Evolutionary conservation across 805 yeast genomes (phyloP).

Genomic region (Hanseniaspora singularis): DNA sequence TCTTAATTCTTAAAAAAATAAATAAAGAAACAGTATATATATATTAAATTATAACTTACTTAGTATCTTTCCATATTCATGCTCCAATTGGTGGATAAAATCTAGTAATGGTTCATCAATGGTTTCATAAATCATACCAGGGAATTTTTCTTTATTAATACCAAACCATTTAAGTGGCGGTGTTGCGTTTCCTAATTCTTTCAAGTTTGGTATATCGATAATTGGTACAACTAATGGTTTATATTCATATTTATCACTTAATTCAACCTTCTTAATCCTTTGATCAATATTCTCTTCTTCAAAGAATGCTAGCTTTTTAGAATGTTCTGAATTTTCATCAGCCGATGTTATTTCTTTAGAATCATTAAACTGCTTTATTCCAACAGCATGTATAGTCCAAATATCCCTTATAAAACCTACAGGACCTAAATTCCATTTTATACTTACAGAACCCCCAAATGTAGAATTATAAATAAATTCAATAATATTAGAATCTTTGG

Average conservation of each 20-base stretch:
- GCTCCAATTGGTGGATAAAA: slow-evolving; percentile 53
- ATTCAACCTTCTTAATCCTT: slow-evolving; percentile 34
- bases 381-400: slow-evolving; percentile 75
- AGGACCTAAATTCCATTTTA: slow-evolving; percentile 89
- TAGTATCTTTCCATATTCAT: slow-evolving; percentile 33
- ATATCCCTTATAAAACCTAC: slow-evolving; percentile 81
- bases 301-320: slow-evolving; percentile 20
- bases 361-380: slow-evolving; percentile 51
- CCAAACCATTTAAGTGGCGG: slow-evolving; percentile 99
- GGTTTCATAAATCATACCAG: slow-evolving; percentile 73
- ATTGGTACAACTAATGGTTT: slow-evolving; percentile 60
- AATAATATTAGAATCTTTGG: slow-evolving; percentile 39
- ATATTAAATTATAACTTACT: slow-evolving; percentile 27
- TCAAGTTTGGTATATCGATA: slow-evolving; percentile 79
- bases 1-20: background rate
- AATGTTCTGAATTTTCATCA: slow-evolving; percentile 15
- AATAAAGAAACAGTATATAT: background rate
- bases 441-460: slow-evolving; percentile 82
- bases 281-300: slow-evolving; percentile 31
- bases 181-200: slow-evolving; percentile 90
- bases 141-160: slow-evolving; percentile 72
- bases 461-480: slow-evolving; percentile 58
- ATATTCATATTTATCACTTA: slow-evolving; percentile 42
- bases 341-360: slow-evolving; percentile 19
- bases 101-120: slow-evolving; percentile 64